Percentiles rank a stretch among this genome's conserved stretches.
Conservation (phyloP, 208 protist genomes). For the Porcisia hertigi region DNA sequence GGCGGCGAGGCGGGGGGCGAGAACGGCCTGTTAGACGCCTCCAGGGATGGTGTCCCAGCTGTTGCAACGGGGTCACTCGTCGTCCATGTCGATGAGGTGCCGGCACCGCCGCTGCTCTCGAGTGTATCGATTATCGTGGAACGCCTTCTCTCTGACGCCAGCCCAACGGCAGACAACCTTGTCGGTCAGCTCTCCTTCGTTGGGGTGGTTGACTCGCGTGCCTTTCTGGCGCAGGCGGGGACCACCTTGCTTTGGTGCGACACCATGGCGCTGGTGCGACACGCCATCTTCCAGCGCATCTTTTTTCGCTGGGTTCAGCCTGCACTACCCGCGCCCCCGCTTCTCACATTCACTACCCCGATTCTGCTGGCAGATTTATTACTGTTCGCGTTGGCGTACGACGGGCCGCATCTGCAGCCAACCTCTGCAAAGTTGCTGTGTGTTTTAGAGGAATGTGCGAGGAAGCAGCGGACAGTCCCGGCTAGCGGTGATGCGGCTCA, state of each 20-base stretch:
- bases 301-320: constrained; percentile 76
- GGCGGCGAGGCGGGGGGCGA: constrained; percentile 3
- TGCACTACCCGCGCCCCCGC: constrained; percentile 39
- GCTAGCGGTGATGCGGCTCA: not conserved
- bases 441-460: constrained; percentile 21
- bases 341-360: constrained; percentile 43
- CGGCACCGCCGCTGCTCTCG: constrained; percentile 31
- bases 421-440: constrained; percentile 19
- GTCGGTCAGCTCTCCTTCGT: constrained; percentile 62
- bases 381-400: constrained; percentile 48
- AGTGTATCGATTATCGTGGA: constrained; percentile 59
- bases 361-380: constrained; percentile 50
- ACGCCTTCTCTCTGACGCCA: constrained; percentile 36
- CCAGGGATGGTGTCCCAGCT: not conserved
- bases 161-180: constrained; percentile 53
- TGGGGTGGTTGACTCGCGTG: constrained; percentile 44
- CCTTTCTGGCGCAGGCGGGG: constrained; percentile 77
- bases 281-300: constrained; percentile 79
- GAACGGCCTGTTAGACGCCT: not conserved
- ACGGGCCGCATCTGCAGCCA: constrained; percentile 38
- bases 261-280: constrained; percentile 55
- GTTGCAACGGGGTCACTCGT: constrained; percentile 15
- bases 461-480: not conserved
- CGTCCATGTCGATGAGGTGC: constrained; percentile 7
- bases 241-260: constrained; percentile 72